phyloP scores from a whole-genome alignment of 2,329 filamentous ascomycete species.

The Aspergillus clavatus region DNA sequence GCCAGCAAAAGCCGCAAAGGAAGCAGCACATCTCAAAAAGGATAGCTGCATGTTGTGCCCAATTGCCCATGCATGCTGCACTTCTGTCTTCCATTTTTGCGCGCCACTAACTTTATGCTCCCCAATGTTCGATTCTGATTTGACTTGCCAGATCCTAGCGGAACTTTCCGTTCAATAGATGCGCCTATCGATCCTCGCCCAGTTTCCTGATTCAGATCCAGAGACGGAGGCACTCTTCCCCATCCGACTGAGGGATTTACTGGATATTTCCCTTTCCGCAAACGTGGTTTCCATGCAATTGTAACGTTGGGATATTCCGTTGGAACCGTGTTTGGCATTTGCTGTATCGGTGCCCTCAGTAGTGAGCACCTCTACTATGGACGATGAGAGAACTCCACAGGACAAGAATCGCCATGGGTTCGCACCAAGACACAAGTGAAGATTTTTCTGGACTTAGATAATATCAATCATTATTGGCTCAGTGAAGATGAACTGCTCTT shows the following conservation, averaged over 20 bases:
- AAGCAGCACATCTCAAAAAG: background rate
- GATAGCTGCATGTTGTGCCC: background rate
- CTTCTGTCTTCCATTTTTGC: slow-evolving; percentile 3
- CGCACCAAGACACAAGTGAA: too few relatives aligned
- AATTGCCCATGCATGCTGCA: too few relatives aligned
- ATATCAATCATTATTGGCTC: too few relatives aligned
- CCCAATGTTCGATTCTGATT: slow-evolving; percentile 8
- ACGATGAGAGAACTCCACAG: too few relatives aligned
- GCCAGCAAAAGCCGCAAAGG: background rate
- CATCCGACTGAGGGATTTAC: background rate
- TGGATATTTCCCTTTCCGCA: background rate
- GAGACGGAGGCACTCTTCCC: background rate
- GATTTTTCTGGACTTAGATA: too few relatives aligned
- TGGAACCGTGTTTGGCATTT: too few relatives aligned
- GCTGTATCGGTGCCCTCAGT: too few relatives aligned
- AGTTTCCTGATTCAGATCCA: background rate
- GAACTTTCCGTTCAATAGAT: slow-evolving; percentile 11
- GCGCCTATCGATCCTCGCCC: slow-evolving; percentile 3
- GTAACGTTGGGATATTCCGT: too few relatives aligned
- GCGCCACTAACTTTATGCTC: slow-evolving; percentile 16
- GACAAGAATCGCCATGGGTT: too few relatives aligned
- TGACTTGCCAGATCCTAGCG: slow-evolving; percentile 10
- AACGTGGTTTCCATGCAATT: too few relatives aligned
- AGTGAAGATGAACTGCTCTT: too few relatives aligned
- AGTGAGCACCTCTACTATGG: too few relatives aligned